A percentile compares a stretch with the other conserved stretches of the same genome.
Evolutionary conservation across 768 basidiomycete genomes (phyloP).

Genomic region (Tricholoma hemisulphureum): DNA sequence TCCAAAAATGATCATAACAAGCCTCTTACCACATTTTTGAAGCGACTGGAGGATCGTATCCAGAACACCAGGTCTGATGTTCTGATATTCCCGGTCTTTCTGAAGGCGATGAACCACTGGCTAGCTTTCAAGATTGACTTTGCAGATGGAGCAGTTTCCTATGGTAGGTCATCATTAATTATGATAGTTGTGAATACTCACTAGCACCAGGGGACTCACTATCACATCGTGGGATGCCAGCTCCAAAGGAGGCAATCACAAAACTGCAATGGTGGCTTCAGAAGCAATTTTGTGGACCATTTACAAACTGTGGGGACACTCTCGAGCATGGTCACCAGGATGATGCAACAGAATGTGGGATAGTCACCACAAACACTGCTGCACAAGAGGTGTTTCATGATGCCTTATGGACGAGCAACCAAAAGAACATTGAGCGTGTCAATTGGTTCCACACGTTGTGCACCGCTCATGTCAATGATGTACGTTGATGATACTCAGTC

Average conservation of each 20-base stretch:
- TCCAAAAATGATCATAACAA: not conserved
- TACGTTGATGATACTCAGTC: too few species aligned
- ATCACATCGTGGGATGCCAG: not conserved
- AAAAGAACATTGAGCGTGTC: conserved; percentile 1
- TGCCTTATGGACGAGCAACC: not conserved
- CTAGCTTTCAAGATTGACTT: conserved; percentile 7
- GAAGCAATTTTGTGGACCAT: not conserved
- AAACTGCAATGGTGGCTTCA: conserved; percentile 10
- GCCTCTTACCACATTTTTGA: conserved; percentile 5
- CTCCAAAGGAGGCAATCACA: not conserved
- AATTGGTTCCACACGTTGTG: conserved; percentile 4
- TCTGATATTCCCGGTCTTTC: not conserved
- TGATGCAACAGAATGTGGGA: conserved; percentile 6
- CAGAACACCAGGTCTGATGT: not conserved
- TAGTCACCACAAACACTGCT: conserved; percentile 4
- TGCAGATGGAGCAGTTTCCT: not conserved
- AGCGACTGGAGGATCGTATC: conserved; percentile 1
- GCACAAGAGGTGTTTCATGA: conserved; percentile 5
- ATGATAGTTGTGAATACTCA: not conserved
- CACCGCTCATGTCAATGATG: conserved; percentile 1
- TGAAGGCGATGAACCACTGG: conserved; percentile 4
- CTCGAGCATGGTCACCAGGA: conserved; percentile 9
- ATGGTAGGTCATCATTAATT: not conserved
- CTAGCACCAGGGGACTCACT: not conserved
- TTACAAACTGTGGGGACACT: not conserved